A percentile compares a stretch with the other conserved stretches of the same genome.
Conservation (phyloP, 257 asterid species). For the Przewalskia tangutica region DNA sequence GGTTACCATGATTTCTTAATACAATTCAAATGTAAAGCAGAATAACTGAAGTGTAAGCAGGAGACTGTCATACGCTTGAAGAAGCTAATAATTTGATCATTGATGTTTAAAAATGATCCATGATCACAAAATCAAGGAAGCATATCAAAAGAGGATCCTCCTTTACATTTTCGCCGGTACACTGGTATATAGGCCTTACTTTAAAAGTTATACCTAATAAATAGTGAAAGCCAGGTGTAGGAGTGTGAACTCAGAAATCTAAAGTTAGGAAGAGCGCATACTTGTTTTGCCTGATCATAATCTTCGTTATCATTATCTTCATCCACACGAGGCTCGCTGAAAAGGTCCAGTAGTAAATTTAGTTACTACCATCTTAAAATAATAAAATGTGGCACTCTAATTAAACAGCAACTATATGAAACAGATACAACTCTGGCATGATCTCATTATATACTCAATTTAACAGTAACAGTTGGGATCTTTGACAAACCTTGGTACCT, state of each 20-base stretch:
- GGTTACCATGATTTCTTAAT: not conserved
- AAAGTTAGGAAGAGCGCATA: conserved; percentile 24
- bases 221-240: conserved; percentile 7
- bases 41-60: not conserved
- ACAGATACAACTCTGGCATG: not conserved
- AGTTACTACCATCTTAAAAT: not conserved
- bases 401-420: not conserved
- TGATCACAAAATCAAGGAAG: not conserved
- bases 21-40: not conserved
- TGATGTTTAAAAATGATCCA: not conserved
- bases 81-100: not conserved
- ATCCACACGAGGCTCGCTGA: conserved; percentile 33
- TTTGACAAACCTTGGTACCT: conserved; percentile 83
- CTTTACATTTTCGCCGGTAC: not conserved
- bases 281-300: conserved; percentile 48
- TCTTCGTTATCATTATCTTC: conserved; percentile 32
- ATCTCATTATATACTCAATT: not conserved
- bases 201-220: not conserved
- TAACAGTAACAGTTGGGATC: conserved; percentile 26
- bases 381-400: not conserved
- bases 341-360: not conserved
- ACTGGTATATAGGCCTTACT: not conserved
- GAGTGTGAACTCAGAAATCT: conserved; percentile 10
- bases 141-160: not conserved
- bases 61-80: not conserved